Conservation (phyloP, 371 early-diverging fungal genomes). For the Apophysomyces elegans region DNA sequence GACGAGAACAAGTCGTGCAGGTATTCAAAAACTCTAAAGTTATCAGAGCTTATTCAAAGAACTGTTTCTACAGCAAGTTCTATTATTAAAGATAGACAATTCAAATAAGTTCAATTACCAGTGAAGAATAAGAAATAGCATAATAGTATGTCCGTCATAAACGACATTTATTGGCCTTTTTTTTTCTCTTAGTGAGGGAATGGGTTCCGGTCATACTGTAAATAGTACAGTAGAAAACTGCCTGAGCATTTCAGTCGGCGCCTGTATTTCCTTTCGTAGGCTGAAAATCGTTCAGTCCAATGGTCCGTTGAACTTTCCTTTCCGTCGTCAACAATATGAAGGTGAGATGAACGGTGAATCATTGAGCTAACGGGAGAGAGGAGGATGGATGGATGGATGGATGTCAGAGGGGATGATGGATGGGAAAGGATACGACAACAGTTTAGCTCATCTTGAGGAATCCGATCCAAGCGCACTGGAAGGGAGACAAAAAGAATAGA, state of each 20-base stretch:
- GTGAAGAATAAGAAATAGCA: no score
- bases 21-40: no score
- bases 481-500: background rate
- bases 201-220: no score
- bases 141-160: no score
- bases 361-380: background rate
- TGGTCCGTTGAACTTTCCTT: slow-evolving; percentile 11
- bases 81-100: no score
- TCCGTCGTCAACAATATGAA: slow-evolving; percentile 26
- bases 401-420: slow-evolving; percentile 19
- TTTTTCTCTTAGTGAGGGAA: background rate
- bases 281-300: background rate
- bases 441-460: background rate
- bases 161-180: background rate
- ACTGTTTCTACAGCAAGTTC: background rate
- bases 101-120: no score
- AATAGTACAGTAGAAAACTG: background rate
- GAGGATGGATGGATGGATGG: slow-evolving; percentile 10
- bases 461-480: background rate
- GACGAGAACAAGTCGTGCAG: no score
- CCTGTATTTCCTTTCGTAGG: slow-evolving; percentile 1
- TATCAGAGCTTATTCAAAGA: background rate
- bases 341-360: slow-evolving; percentile 15
- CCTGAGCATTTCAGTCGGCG: background rate
- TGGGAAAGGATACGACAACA: slow-evolving; percentile 5